Conservation (phyloP, 2,329 filamentous ascomycete species). For the Trichoderma lentiforme region DNA sequence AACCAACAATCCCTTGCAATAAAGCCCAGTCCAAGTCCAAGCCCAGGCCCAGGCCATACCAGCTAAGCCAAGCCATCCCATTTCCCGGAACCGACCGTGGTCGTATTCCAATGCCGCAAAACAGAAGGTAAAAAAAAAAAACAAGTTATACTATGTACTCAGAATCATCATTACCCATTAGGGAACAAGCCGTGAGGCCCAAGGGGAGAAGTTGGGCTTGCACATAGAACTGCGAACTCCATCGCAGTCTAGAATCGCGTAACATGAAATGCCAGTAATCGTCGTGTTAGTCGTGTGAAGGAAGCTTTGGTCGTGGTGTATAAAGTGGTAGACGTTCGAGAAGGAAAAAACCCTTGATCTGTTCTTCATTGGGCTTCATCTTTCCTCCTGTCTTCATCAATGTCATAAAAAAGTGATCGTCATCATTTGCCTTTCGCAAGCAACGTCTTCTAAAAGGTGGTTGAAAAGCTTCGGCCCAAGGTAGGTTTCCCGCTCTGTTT, state of each 20-base stretch:
- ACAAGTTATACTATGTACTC: constrained; percentile 23
- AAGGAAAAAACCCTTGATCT: not conserved
- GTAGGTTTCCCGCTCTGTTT: constrained; percentile 26
- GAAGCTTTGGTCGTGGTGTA: not conserved
- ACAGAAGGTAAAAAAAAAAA: not conserved
- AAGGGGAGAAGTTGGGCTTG: constrained; percentile 23
- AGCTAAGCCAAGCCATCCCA: constrained; percentile 22
- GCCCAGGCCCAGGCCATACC: not conserved
- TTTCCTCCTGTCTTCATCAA: constrained; percentile 14
- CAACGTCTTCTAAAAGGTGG: constrained; percentile 27
- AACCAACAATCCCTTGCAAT: not conserved
- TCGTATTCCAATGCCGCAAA: constrained; percentile 22
- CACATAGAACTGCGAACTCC: constrained; percentile 8
- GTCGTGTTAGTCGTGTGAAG: constrained; percentile 3
- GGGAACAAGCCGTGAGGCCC: constrained; percentile 31
- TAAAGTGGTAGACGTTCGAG: not conserved
- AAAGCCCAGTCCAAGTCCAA: not conserved
- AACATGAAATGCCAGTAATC: not conserved
- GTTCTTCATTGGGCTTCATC: not conserved
- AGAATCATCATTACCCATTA: constrained; percentile 32
- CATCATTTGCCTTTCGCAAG: constrained; percentile 1
- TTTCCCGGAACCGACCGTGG: not conserved
- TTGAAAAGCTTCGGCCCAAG: constrained; percentile 33
- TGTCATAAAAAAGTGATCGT: constrained; percentile 23
- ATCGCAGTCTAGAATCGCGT: not conserved